Evolutionary conservation across 2,329 filamentous ascomycete genomes (phyloP).

Genomic region (Tetracladium maxilliforme): DNA sequence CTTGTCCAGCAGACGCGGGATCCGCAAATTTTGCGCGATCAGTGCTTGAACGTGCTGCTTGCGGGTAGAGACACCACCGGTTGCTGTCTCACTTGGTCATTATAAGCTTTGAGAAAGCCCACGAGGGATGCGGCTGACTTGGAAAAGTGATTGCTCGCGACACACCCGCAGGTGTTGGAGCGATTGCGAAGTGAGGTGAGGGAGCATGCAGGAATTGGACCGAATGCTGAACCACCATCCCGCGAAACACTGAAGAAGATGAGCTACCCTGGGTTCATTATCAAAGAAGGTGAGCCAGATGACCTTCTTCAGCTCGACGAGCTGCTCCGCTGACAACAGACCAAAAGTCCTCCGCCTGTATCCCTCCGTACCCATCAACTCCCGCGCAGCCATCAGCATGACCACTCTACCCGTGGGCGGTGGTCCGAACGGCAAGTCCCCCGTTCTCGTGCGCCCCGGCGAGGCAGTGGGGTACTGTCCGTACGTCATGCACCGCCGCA

Average conservation of each 20-base stretch:
- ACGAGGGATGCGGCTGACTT: too few species aligned
- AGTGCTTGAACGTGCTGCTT: slow-evolving; percentile 23
- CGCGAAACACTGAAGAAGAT: background rate
- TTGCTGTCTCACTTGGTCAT: slow-evolving; percentile 15
- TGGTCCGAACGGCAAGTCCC: slow-evolving; percentile 27
- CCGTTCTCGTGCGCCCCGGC: slow-evolving; percentile 27
- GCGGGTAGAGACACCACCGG: slow-evolving; percentile 23
- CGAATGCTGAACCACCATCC: too few species aligned
- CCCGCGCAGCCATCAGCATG: slow-evolving; percentile 27
- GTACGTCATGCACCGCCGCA: slow-evolving; percentile 16
- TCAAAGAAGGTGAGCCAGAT: background rate
- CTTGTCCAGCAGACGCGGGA: slow-evolving; percentile 31
- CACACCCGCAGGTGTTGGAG: too few species aligned
- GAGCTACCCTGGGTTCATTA: background rate
- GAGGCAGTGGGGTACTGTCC: slow-evolving; percentile 12
- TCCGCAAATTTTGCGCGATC: slow-evolving; percentile 25
- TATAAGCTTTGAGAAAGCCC: too few species aligned
- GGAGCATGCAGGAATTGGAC: too few species aligned
- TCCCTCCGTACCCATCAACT: slow-evolving; percentile 33
- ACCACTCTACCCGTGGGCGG: slow-evolving; percentile 36
- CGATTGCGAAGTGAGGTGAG: too few species aligned
- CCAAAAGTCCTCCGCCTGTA: slow-evolving; percentile 27
- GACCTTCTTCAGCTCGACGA: slow-evolving; percentile 1
- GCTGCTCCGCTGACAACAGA: background rate
- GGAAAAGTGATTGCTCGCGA: too few species aligned